Evolutionary conservation across 257 asterid species (phyloP), one percentile per base, ranked within the genome.

Genomic region (Ballota nigra): DNA sequence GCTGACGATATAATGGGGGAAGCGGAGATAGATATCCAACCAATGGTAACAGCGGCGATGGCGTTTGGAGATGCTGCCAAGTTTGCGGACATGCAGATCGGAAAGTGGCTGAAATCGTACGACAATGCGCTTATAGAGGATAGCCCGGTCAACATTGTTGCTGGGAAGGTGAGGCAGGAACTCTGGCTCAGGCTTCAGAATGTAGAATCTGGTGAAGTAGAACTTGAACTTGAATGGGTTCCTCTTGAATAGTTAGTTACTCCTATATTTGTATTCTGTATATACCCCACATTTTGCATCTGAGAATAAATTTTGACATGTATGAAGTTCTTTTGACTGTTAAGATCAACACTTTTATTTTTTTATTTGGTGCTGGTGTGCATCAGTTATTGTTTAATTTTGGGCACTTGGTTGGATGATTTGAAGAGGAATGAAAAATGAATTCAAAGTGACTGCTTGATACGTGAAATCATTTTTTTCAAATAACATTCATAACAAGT

Each of bases 1-100:
- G 97, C 98, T 9, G 99, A 95, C 63, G 98, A 95, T 75, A 90
- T 92, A 38, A 95, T 95, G 99, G 99, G 99, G 56, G 88, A 87
- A 74, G 99, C 99, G 0, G 98, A 92, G 81, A 88, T 95, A 57
- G 99, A 95, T 71, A 89, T 95, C 19, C 98, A 86, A 55, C 97
- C 99, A 1, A 87, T 95, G 96, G 83, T 95, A 78, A 92, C 97
- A 8, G 87, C 99, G 3, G 98, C 99, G 2, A 72, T 80, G 85
- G 92, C 97, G 2, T 89, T 83, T 47, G 98, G 98, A 11, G 94
- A 95, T 59, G 83, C 98, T 2, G 87, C 69, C 28, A 88, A 89
- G 94, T 92, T 89, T 79, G 80, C 84, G n/a, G 83, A 95, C 79
- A 95, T 92, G 99, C 99, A 92, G 83, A 92, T 95, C 5, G 99